Evolutionary conservation across 75 land plant genomes (phyloP).

Genomic region (Selaginella moellendorffii): DNA sequence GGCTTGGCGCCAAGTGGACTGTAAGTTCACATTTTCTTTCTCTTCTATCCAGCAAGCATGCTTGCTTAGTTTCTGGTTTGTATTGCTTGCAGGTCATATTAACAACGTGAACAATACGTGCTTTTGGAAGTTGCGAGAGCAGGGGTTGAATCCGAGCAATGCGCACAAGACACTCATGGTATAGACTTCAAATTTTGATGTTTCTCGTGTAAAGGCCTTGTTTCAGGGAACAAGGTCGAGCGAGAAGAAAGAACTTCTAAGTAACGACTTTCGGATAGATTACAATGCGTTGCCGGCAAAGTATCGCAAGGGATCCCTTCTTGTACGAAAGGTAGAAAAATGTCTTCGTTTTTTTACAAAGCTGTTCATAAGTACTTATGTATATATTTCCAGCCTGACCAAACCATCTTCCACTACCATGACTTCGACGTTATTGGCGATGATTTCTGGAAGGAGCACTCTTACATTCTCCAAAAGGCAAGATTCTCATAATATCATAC

Average conservation of each 20-base stretch:
- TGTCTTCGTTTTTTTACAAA: not conserved
- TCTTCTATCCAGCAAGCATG: not conserved
- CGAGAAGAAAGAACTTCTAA: not conserved
- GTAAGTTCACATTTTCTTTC: slow-evolving; percentile 27
- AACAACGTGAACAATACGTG: slow-evolving; percentile 96
- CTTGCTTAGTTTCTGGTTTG: slow-evolving; percentile 9
- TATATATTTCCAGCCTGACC: slow-evolving; percentile 13
- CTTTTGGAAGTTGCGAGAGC: slow-evolving; percentile 77
- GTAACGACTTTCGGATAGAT: not conserved
- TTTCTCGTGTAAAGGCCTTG: not conserved
- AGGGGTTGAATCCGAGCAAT: slow-evolving; percentile 49
- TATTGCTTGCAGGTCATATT: slow-evolving; percentile 54
- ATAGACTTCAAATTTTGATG: not conserved
- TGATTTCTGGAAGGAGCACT: slow-evolving; percentile 44
- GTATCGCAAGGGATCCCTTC: not conserved
- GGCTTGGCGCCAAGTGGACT: slow-evolving; percentile 96
- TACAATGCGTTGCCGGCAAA: not conserved
- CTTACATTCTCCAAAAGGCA: slow-evolving; percentile 39
- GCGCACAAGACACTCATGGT: slow-evolving; percentile 72
- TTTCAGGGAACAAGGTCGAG: not conserved
- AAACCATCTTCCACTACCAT: slow-evolving; percentile 22
- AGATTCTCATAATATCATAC: too few species aligned
- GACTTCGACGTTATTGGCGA: slow-evolving; percentile 48
- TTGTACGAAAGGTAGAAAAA: not conserved
- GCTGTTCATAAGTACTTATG: slow-evolving; percentile 12